Evolutionary conservation across 23 red algal genomes (phyloP).

Genomic region (Pyropia yezoensis): DNA sequence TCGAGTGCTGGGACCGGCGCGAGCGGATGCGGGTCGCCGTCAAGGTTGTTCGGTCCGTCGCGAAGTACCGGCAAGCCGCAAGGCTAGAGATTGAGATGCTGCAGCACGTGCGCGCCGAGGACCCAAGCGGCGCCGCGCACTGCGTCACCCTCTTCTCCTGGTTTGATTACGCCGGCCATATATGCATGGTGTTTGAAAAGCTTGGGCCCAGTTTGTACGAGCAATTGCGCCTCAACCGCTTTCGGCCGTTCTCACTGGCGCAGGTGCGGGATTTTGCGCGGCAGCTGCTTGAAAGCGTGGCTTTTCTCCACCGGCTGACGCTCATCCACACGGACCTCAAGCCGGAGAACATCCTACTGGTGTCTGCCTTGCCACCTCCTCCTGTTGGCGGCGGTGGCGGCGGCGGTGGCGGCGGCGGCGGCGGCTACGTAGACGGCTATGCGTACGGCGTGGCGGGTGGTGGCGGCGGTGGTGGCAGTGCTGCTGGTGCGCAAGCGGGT

Average conservation of each 20-base stretch:
- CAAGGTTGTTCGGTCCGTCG: slow-evolving; percentile 60
- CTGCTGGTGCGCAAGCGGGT: too few species aligned
- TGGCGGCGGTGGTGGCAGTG: not conserved
- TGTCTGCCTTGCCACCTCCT: not conserved
- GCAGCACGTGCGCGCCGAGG: slow-evolving; percentile 28
- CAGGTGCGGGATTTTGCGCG: slow-evolving; percentile 55
- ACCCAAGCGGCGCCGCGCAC: slow-evolving; percentile 39
- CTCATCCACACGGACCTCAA: slow-evolving; percentile 95
- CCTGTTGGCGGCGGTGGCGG: not conserved
- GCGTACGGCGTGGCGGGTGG: not conserved
- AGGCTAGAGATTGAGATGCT: slow-evolving; percentile 71
- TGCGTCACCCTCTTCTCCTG: slow-evolving; percentile 61
- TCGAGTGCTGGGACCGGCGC: slow-evolving; percentile 67
- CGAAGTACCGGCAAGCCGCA: slow-evolving; percentile 74
- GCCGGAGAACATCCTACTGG: slow-evolving; percentile 93
- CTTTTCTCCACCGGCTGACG: slow-evolving; percentile 65
- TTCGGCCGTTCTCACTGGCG: slow-evolving; percentile 56
- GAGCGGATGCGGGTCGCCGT: slow-evolving; percentile 53
- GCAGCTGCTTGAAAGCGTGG: slow-evolving; percentile 79
- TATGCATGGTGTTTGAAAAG: slow-evolving; percentile 94
- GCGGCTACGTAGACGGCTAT: too few species aligned
- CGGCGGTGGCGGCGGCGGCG: not conserved
- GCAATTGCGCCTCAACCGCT: slow-evolving; percentile 64
- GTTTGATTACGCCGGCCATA: slow-evolving; percentile 78
- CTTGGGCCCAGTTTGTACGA: slow-evolving; percentile 80